Conservation (phyloP, 805 yeast species). For the Starmerella powellii region DNA sequence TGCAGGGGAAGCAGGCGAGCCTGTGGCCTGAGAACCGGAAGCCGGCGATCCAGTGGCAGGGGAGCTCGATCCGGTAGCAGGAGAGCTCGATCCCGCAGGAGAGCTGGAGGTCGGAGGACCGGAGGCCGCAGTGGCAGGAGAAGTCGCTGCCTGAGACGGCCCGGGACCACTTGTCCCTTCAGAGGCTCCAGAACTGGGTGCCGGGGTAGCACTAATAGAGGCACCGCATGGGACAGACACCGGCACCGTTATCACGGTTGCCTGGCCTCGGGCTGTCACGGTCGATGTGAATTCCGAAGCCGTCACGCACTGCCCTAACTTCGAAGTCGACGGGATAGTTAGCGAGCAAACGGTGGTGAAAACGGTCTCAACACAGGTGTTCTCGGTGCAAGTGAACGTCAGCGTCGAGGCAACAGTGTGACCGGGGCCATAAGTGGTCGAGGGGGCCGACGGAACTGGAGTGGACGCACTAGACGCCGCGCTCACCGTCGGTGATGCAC, state of each 20-base stretch:
- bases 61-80: too few species aligned
- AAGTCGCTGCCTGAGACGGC: too few species aligned
- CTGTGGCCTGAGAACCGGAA: not conserved
- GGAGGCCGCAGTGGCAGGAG: too few species aligned
- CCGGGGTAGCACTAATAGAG: too few species aligned
- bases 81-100: too few species aligned
- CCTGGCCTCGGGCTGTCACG: not conserved
- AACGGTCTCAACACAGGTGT: slow-evolving; percentile 7
- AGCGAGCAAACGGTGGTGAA: slow-evolving; percentile 12
- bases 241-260: not conserved
- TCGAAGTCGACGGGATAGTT: slow-evolving; percentile 9
- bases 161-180: too few species aligned
- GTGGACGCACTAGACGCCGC: not conserved
- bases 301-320: slow-evolving; percentile 7
- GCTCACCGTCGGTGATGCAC: not conserved
- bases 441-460: too few species aligned
- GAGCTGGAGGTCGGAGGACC: too few species aligned
- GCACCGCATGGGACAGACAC: too few species aligned
- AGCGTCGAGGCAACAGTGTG: slow-evolving; percentile 2
- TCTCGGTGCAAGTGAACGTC: slow-evolving; percentile 17
- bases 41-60: too few species aligned
- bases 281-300: slow-evolving; percentile 8
- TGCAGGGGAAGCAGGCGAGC: too few species aligned
- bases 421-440: not conserved
- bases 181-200: too few species aligned